Evolutionary conservation across 2,329 filamentous ascomycete species (phyloP), one percentile per base, ranked within the genome.

Genomic region (Colletotrichum spaethianum): DNA sequence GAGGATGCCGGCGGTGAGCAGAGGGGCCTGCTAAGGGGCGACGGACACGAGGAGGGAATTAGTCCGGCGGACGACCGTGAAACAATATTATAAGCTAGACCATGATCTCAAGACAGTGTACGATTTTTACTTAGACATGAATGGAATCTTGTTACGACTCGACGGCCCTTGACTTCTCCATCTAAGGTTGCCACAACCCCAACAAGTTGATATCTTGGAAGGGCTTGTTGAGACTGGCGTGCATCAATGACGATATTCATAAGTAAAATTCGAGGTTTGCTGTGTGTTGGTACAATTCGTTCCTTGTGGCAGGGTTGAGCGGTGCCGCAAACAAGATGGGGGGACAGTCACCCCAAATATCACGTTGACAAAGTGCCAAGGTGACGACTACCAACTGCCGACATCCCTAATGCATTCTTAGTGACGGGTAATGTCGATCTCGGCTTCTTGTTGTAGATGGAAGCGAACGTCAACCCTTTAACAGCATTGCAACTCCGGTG

Each of bases 1-100:
- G 83, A 84, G 60, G 80, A 82, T 38, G 80, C 78, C 6, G 79
- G 79, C 20, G 82, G 82, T 3, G 86, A 88, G 74, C 80, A 82
- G 61, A 81, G 82, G 59, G 85, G 85, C 0, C 74, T 88, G 33
- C 74, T 88, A 63, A 79, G 81, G 46, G 77, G 78, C 11, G 78
- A 78, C 16, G 79, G 81, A 46, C 81, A 75, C 2, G 81, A 79
- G 33, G 83, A 82, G 66, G 78, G 69, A n/a, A 62, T 70, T 18
- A 78, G 77, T 53, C 78, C 75, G 16, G 65, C 55, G 11, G 66
- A 68, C 33, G 74, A 74, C 2, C 42, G 67, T 7, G 74, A 63
- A 14, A 50, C 70, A 3, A 75, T 75, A 28, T 55, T 75, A 67
- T 75, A 64, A 72, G 38, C n/a, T 71, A 67, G 67, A 62, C 26